Percentiles rank a stretch among this genome's conserved stretches.
These are phyloP conservation scores for Basipetospora chlamydospora DNA, from an alignment of 2,329 filamentous ascomycete species.

Conservation along the genomic window DNA sequence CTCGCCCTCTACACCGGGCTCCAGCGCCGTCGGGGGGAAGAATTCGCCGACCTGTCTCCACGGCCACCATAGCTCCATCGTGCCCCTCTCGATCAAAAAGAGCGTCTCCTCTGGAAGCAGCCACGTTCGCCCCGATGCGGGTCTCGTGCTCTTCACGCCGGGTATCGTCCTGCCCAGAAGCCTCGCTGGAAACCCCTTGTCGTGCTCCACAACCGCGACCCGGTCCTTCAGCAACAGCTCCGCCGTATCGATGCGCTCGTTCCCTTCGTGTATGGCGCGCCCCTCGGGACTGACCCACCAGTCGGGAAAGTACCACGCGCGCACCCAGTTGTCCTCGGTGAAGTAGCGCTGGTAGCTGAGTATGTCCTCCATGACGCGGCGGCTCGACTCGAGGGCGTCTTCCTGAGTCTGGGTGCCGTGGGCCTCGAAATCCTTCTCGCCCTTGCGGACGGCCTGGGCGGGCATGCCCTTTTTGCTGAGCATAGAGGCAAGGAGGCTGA, in stretches of 20 bases:
- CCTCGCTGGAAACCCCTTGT: conserved; percentile 57
- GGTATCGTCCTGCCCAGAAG: conserved; percentile 57
- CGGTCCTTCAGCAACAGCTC: conserved; percentile 25
- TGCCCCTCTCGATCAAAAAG: conserved; percentile 78
- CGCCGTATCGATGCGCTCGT: conserved; percentile 12
- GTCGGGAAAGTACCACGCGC: conserved; percentile 63
- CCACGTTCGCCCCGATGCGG: conserved; percentile 55
- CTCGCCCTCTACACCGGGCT: conserved; percentile 11
- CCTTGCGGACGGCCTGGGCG: conserved; percentile 64
- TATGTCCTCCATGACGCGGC: conserved; percentile 79
- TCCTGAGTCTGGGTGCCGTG: conserved; percentile 77
- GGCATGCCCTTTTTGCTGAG: conserved; percentile 36
- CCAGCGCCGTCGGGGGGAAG: conserved; percentile 19
- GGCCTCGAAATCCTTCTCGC: conserved; percentile 94
- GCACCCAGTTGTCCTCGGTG: conserved; percentile 45
- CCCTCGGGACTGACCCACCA: conserved; percentile 23
- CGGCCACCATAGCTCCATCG: conserved; percentile 77
- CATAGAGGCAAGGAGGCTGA: conserved; percentile 51
- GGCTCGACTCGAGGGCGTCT: conserved; percentile 62
- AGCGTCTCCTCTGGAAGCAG: conserved; percentile 83
- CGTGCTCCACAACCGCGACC: conserved; percentile 54
- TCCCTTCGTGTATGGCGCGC: conserved; percentile 9
- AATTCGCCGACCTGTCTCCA: conserved; percentile 33
- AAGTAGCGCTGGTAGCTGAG: conserved; percentile 66
- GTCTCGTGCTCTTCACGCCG: conserved; percentile 34